Evolutionary conservation across 78 protist genomes (phyloP).

Genomic region (Dictyostelium capitatum): DNA sequence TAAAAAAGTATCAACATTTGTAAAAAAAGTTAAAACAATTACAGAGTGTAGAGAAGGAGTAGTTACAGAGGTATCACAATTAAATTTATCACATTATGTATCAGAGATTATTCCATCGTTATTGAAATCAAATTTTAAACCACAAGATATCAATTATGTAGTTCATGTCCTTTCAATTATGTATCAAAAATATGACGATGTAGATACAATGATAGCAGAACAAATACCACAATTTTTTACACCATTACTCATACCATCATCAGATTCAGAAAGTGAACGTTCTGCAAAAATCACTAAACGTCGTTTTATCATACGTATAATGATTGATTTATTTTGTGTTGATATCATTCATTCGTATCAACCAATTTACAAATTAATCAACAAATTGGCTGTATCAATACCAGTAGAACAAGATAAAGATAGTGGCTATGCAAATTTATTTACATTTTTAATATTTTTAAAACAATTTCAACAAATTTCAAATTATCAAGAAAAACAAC

Average conservation of each 20-base stretch:
- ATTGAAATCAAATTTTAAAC: slow-evolving; percentile 52
- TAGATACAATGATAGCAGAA: slow-evolving; percentile 11
- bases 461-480: slow-evolving; percentile 36
- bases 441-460: slow-evolving; percentile 13
- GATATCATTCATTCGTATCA: slow-evolving; percentile 48
- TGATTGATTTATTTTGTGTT: slow-evolving; percentile 38
- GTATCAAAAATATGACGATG: slow-evolving; percentile 59
- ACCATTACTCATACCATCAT: slow-evolving; percentile 1
- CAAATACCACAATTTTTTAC: slow-evolving; percentile 28
- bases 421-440: slow-evolving; percentile 19
- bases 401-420: slow-evolving; percentile 67
- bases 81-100: slow-evolving; percentile 51
- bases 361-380: slow-evolving; percentile 32
- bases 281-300: slow-evolving; percentile 50
- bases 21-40: slow-evolving; percentile 44
- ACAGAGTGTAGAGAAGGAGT: slow-evolving; percentile 33
- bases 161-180: slow-evolving; percentile 33
- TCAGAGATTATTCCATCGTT: slow-evolving; percentile 61
- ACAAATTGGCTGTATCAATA: not conserved
- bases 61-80: slow-evolving; percentile 14
- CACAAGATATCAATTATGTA: slow-evolving; percentile 5
- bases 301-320: slow-evolving; percentile 29
- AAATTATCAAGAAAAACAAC: not conserved
- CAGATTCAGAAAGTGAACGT: slow-evolving; percentile 38
- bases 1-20: slow-evolving; percentile 44